Evolutionary conservation across 257 asterid genomes (phyloP).

Genomic region (Haberlea rhodopensis): DNA sequence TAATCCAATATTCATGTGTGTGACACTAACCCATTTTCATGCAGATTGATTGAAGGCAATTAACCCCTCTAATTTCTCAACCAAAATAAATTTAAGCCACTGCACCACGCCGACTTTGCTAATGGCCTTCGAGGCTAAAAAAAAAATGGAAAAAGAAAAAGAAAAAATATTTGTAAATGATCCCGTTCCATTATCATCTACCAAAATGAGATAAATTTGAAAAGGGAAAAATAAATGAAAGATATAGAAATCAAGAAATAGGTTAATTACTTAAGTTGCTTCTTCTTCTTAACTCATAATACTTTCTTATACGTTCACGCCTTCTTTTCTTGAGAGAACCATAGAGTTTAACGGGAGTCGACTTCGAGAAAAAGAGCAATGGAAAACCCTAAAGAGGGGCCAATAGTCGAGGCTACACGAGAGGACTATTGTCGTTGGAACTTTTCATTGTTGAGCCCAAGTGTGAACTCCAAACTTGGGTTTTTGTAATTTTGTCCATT

Average conservation of each 20-base stretch:
- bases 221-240: no score
- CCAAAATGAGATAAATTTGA: background rate
- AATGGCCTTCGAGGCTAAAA: background rate
- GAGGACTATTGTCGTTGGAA: background rate
- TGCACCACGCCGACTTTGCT: background rate
- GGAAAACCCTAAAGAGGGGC: background rate
- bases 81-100: no score
- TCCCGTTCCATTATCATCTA: background rate
- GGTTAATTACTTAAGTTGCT: background rate
- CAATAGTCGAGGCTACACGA: background rate
- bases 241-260: background rate
- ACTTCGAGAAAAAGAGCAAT: background rate
- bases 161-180: no score
- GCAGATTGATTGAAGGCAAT: no score
- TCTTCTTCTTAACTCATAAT: slow-evolving; percentile 4
- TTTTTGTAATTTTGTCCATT: slow-evolving; percentile 30
- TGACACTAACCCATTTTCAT: no score
- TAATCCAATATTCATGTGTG: no score
- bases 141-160: background rate
- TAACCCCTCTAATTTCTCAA: no score
- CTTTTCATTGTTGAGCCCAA: slow-evolving; percentile 42
- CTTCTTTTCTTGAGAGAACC: slow-evolving; percentile 6
- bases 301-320: slow-evolving; percentile 7
- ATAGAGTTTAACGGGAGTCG: background rate
- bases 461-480: slow-evolving; percentile 39